Evolutionary conservation across 1,284 basidiomycete genomes (phyloP).

Genomic region (Neotropicomus parvogracilis): DNA sequence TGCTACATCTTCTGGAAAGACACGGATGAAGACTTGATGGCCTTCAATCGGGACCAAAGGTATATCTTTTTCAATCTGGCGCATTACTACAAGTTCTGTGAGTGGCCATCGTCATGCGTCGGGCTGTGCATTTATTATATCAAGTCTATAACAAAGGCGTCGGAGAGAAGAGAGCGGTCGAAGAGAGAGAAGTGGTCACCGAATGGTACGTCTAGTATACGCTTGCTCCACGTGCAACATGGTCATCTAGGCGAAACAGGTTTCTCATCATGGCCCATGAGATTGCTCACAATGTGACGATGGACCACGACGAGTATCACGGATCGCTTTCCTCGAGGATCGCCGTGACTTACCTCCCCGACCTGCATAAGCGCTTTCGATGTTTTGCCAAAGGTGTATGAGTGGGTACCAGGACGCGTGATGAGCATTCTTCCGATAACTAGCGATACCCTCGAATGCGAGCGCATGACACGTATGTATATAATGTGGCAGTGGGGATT

Average conservation of each 20-base stretch:
- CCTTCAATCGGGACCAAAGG: slow-evolving; percentile 23
- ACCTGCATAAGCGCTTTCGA: not conserved
- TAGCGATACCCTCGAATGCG: not conserved
- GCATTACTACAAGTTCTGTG: slow-evolving; percentile 16
- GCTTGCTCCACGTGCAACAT: not conserved
- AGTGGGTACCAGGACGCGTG: not conserved
- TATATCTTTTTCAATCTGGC: slow-evolving; percentile 27
- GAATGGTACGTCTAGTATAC: slow-evolving; percentile 12
- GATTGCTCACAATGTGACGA: slow-evolving; percentile 19
- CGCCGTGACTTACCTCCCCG: slow-evolving; percentile 5
- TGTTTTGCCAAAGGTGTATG: not conserved
- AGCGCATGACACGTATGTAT: not conserved
- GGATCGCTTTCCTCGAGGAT: slow-evolving; percentile 17
- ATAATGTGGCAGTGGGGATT: not conserved
- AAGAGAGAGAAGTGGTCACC: not conserved
- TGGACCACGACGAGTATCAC: slow-evolving; percentile 24
- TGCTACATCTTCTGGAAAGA: slow-evolving; percentile 28
- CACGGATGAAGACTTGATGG: slow-evolving; percentile 23
- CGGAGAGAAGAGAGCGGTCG: slow-evolving; percentile 5
- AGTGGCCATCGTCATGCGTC: not conserved
- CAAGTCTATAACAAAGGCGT: not conserved
- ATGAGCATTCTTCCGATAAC: not conserved
- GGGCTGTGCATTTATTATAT: not conserved
- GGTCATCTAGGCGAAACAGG: slow-evolving; percentile 6
- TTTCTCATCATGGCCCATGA: slow-evolving; percentile 28